Evolutionary conservation across 2,329 filamentous ascomycete species (phyloP).

Genomic region (Arthroderma sp.): DNA sequence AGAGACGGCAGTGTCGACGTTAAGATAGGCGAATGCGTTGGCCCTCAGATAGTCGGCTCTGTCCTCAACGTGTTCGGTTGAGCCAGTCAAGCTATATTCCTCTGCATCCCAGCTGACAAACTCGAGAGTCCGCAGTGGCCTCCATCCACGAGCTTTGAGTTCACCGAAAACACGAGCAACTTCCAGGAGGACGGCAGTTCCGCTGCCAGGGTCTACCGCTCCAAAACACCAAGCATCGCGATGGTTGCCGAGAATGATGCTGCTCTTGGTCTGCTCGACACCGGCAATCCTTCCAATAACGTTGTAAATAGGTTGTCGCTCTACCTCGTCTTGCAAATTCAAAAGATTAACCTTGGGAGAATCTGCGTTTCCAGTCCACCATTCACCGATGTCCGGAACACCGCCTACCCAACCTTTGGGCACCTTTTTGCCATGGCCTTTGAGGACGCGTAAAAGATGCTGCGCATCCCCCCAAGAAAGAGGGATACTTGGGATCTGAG

Average conservation of each 20-base stretch:
- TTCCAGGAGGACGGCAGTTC: conserved; percentile 84
- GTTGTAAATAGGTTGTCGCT: conserved; percentile 81
- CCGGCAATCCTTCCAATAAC: conserved; percentile 73
- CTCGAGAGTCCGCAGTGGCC: conserved; percentile 83
- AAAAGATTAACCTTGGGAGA: conserved; percentile 69
- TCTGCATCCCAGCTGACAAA: conserved; percentile 95
- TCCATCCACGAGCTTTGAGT: conserved; percentile 66
- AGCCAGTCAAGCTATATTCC: conserved; percentile 87
- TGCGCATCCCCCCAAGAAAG: conserved; percentile 83
- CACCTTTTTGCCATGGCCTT: conserved; percentile 59
- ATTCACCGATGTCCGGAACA: conserved; percentile 61
- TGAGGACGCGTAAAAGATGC: conserved; percentile 59
- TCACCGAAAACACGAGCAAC: conserved; percentile 74
- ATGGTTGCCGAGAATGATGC: conserved; percentile 82
- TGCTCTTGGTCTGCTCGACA: conserved; percentile 71
- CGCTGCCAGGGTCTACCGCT: conserved; percentile 71
- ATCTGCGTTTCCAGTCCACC: conserved; percentile 69
- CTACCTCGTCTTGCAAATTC: conserved; percentile 76
- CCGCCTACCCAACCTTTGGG: conserved; percentile 63
- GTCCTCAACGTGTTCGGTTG: conserved; percentile 87
- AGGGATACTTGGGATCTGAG: conserved; percentile 78
- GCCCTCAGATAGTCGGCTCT: conserved; percentile 60
- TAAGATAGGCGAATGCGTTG: conserved; percentile 76
- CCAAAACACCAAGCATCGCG: conserved; percentile 89
- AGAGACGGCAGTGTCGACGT: conserved; percentile 71